Percentiles rank a stretch among this genome's conserved stretches.
Conservation (phyloP, 257 asterid species). For the Solanum rostratum region DNA sequence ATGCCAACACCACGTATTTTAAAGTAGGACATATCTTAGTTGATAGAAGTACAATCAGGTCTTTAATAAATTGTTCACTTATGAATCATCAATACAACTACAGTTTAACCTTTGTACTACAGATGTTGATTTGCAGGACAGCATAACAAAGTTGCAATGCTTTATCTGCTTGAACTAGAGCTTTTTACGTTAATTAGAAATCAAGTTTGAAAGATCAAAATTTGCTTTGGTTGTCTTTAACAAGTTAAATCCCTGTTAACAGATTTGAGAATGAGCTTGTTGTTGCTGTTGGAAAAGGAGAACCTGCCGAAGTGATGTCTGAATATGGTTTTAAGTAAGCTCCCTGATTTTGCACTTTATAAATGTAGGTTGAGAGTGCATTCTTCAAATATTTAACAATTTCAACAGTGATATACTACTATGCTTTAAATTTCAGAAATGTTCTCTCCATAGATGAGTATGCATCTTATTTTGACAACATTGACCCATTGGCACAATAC, state of each 20-base stretch:
- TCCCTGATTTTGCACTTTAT: background rate
- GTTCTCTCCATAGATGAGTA: conserved; percentile 74
- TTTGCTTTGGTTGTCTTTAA: background rate
- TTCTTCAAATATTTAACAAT: background rate
- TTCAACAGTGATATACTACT: background rate
- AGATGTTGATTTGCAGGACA: background rate
- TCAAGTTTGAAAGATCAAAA: background rate
- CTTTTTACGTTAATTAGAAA: background rate
- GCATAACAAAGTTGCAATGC: background rate
- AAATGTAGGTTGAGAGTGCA: background rate
- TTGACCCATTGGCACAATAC: conserved; percentile 70
- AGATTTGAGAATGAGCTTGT: conserved; percentile 62
- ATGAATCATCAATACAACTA: background rate
- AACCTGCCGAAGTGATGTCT: conserved; percentile 76
- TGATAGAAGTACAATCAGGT: background rate
- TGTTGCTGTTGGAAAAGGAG: conserved; percentile 87
- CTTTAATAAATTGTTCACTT: background rate
- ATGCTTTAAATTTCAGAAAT: conserved; percentile 36
- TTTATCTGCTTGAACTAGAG: background rate
- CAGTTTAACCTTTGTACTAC: background rate
- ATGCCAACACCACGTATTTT: background rate
- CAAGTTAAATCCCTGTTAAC: conserved; percentile 4
- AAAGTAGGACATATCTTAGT: background rate
- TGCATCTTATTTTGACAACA: conserved; percentile 66
- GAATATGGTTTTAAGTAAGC: conserved; percentile 85